phyloP scores from a whole-genome alignment of 1,284 basidiomycete genomes.

The Cerioporus squamosus region DNA sequence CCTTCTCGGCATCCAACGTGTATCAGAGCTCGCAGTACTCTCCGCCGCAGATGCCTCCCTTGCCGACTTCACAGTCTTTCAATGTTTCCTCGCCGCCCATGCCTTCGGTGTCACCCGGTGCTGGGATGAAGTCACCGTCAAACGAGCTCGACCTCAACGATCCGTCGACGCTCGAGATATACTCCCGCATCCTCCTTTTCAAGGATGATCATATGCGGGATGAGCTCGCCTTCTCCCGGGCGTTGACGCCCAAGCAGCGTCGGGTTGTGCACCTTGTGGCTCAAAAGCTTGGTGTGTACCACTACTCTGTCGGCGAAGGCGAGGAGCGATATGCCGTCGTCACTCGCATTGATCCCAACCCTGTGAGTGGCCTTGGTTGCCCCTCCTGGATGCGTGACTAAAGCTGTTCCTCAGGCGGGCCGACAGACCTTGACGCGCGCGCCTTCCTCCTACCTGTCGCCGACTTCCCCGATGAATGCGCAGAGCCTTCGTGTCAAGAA shows the following conservation, averaged over 20 bases:
- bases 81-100: conserved; percentile 50
- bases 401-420: conserved; percentile 11
- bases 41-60: conserved; percentile 58
- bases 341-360: conserved; percentile 80
- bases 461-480: conserved; percentile 53
- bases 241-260: conserved; percentile 84
- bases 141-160: conserved; percentile 95
- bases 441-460: conserved; percentile 71
- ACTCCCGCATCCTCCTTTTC: conserved; percentile 95
- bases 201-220: conserved; percentile 98
- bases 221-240: conserved; percentile 93
- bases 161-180: conserved; percentile 94
- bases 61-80: conserved; percentile 63
- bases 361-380: conserved; percentile 44
- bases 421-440: conserved; percentile 73
- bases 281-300: conserved; percentile 93
- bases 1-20: conserved; percentile 63
- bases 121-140: conserved; percentile 53
- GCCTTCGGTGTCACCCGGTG: conserved; percentile 58
- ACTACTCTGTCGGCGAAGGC: conserved; percentile 92
- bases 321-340: conserved; percentile 95
- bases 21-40: conserved; percentile 67
- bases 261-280: conserved; percentile 95
- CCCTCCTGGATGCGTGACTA: conserved; percentile 12
- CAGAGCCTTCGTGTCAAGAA: conserved; percentile 85